A percentile compares a stretch with the other conserved stretches of the same genome.
Conservation (phyloP, 140 eudicot genomes). For the Erigeron philadelphicus region DNA sequence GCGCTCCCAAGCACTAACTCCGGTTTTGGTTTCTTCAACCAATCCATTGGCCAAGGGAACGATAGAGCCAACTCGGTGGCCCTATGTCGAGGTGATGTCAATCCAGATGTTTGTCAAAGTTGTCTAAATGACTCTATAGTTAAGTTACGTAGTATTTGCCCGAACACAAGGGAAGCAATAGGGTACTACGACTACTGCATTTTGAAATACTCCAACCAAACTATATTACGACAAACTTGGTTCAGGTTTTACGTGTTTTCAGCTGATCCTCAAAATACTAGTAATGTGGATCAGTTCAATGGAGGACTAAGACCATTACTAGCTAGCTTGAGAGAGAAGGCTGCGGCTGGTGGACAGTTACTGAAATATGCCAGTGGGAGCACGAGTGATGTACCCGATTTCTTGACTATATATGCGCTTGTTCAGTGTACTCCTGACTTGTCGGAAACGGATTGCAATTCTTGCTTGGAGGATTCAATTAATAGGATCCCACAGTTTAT, state of each 20-base stretch:
- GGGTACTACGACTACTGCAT: slow-evolving; percentile 10
- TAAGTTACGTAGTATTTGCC: neutral
- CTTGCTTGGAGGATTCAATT: neutral
- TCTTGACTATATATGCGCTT: neutral
- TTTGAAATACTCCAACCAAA: slow-evolving; percentile 9
- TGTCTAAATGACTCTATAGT: slow-evolving; percentile 10
- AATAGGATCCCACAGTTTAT: neutral
- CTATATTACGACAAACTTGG: slow-evolving; percentile 1
- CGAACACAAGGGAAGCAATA: slow-evolving; percentile 1
- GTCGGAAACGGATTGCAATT: neutral
- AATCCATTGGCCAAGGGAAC: neutral
- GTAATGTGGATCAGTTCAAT: neutral
- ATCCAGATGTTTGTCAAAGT: neutral
- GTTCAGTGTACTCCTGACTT: slow-evolving; percentile 17
- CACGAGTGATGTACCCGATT: neutral
- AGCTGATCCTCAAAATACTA: neutral
- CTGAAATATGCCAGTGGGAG: neutral
- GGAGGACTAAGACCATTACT: neutral
- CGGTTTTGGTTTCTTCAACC: slow-evolving; percentile 18
- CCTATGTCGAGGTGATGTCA: slow-evolving; percentile 23
- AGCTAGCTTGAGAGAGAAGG: neutral
- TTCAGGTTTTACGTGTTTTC: neutral
- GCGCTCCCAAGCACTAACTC: slow-evolving; percentile 13
- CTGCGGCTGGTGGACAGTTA: neutral
- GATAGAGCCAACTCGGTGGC: slow-evolving; percentile 12